Base-by-base conservation (phyloP, 441 rosid species). In the Caryocar brasiliense region DNA sequence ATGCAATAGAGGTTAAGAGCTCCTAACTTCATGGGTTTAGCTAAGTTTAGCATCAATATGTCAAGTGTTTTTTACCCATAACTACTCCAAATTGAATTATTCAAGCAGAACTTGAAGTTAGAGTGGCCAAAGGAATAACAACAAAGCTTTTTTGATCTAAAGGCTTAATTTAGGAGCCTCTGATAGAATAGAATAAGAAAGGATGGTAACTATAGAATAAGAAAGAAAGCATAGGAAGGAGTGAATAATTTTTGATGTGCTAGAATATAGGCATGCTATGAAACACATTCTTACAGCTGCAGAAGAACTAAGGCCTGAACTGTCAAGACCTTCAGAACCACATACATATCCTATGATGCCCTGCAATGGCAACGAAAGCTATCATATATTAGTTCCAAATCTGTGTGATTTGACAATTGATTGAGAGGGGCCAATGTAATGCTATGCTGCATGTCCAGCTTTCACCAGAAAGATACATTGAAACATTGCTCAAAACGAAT, bases 261-360 rank as follows among this genome's bases (percentile, higher is more conserved):
- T 50, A 47, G 35, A 53, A 50, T n/a, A 5, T 48, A 52, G 54
- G 29, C 42, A 60, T 39, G 34, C 14, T 1, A 23, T 10, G 42
- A 58, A 48, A 61, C 22, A 40, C 40, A 58, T 50, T 77, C 98
- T 73, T 76, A 91, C 96, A 29, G 98, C 95, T 62, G 98, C 95
- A 47, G 96, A 91, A 56, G 98, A 91, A 74, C 98, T 91, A 63
- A 91, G 96, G 52, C 98, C 98, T 18, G 95, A 81, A 65, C 95
- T 78, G 58, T 91, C 95, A 72, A 91, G 80, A 64, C 83, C 90
- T 67, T 81, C 76, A 38, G 95, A 76, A 51, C 96, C 96, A 67
- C 75, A 81, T 44, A 85, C 78, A 70, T 74, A 91, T 35, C 98
- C 96, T 46, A 66, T 71, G 51, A 91, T 79, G 25, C 98, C 98